Base-by-base conservation (phyloP, 805 yeast species). In the Candida morakotiae region DNA sequence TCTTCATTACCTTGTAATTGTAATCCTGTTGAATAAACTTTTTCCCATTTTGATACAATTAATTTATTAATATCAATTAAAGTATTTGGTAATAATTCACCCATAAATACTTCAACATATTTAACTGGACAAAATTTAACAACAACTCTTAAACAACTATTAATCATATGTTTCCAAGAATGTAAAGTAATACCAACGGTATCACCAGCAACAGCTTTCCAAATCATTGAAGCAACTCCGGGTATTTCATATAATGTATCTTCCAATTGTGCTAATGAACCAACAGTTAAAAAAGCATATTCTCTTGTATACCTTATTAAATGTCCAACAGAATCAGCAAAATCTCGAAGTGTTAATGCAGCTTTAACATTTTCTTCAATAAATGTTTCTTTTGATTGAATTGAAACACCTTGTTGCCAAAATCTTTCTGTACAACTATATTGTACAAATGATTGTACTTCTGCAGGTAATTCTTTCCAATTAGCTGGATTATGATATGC, bases 401-500 rank as follows among this genome's bases (percentile, higher is more conserved):
- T 84, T 1, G 96, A 86, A 16, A 95, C 94, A 13, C 98, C 98
- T 43, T 88, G 95, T 55, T 94, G 98, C 99, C 99, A 93, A 58
- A 93, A 93, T 51, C 98, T 71, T 64, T 93, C 99, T 55, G 82
- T 79, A 34, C 94, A 83, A 42, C 94, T 83, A 50, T 87, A 83
- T 46, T 77, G 75, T n/a, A 91, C 96, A 67, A 94, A 91, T 1
- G 91, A 72, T 56, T 87, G 96, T 1, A 93, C 98, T 39, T 87
- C 94, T 2, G 73, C 74, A 0, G 98, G 98, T 34, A 93, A 67
- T 27, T 78, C 85, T 10, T 68, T 69, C 98, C 98, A 91, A 58
- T 91, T 91, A 9, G 71, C 83, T 0, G 98, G 96, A 52, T 93
- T 86, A 56, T 88, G 96, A 53, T 89, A 93, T 0, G 96, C 87